Percentiles rank a stretch among this genome's conserved stretches.
These are phyloP conservation scores for Microstegium vimineum DNA, from an alignment of 176 grass and related monocot species.

Conservation along the genomic window DNA sequence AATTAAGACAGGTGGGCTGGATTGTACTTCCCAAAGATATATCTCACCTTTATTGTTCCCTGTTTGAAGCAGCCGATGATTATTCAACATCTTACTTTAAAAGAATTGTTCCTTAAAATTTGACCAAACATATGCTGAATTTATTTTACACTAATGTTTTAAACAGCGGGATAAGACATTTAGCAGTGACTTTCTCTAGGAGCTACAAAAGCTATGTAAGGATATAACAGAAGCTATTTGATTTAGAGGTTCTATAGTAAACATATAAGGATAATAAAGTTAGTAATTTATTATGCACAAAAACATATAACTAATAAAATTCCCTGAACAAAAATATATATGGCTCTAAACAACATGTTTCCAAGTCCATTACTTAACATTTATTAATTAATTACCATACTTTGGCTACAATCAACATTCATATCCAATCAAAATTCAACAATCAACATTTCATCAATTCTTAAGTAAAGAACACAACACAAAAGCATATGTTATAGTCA, in stretches of 20 bases:
- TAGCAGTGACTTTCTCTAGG: too few species aligned
- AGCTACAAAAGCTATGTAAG: too few species aligned
- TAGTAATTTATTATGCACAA: too few species aligned
- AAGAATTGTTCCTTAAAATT: background rate
- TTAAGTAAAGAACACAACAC: background rate
- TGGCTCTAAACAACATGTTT: background rate
- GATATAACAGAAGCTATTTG: too few species aligned
- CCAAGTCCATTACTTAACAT: background rate
- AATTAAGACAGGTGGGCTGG: conserved; percentile 60
- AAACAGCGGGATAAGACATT: too few species aligned
- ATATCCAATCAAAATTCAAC: background rate
- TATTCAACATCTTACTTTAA: background rate
- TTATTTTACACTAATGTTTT: background rate
- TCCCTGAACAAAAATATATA: too few species aligned
- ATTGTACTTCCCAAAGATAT: conserved; percentile 77
- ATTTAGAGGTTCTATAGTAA: too few species aligned
- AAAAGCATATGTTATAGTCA: background rate
- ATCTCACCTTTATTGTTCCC: conserved; percentile 76
- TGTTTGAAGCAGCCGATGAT: conserved; percentile 22
- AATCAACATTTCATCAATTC: background rate
- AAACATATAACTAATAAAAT: too few species aligned
- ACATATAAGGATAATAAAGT: too few species aligned
- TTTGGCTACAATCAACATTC: background rate
- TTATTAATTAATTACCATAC: background rate
- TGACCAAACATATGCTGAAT: background rate